Percentiles rank a stretch among this genome's conserved stretches.
These are phyloP conservation scores for Neofusicoccum umdonicola DNA, from an alignment of 2,329 filamentous ascomycete genomes.

Conservation along the genomic window DNA sequence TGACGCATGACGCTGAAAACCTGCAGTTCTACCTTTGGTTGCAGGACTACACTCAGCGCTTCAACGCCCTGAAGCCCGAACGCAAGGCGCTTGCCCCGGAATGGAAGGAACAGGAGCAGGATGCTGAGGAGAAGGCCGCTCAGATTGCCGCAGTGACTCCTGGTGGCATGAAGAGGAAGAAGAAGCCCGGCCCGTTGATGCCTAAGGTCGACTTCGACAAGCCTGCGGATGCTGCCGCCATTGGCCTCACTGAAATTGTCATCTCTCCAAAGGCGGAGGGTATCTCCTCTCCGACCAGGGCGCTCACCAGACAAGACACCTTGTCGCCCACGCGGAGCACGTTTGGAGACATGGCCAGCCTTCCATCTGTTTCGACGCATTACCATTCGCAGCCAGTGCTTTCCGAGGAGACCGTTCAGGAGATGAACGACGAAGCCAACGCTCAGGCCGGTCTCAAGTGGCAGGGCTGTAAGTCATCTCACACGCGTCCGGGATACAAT, in stretches of 20 bases:
- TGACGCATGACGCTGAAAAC: slow-evolving; percentile 77
- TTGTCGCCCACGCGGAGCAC: neutral
- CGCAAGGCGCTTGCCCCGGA: slow-evolving; percentile 63
- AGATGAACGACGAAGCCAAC: slow-evolving; percentile 19
- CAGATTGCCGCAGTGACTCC: slow-evolving; percentile 34
- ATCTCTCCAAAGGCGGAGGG: neutral
- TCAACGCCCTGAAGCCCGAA: slow-evolving; percentile 52
- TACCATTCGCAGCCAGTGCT: slow-evolving; percentile 17
- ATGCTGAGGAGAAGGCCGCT: slow-evolving; percentile 45
- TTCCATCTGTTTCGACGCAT: neutral
- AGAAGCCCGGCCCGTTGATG: slow-evolving; percentile 29
- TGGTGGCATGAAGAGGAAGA: slow-evolving; percentile 23
- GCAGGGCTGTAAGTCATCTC: slow-evolving; percentile 19
- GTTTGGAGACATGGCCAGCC: neutral
- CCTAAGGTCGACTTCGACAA: slow-evolving; percentile 18
- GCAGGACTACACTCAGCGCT: slow-evolving; percentile 59
- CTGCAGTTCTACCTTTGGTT: slow-evolving; percentile 64
- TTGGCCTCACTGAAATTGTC: slow-evolving; percentile 14
- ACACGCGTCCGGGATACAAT: neutral
- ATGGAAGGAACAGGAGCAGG: slow-evolving; percentile 63
- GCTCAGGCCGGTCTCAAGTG: slow-evolving; percentile 17
- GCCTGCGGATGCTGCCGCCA: slow-evolving; percentile 8
- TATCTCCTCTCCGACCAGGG: neutral
- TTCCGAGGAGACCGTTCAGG: slow-evolving; percentile 17
- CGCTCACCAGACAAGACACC: neutral